These are phyloP conservation scores for Phytophthora boehmeriae DNA, from an alignment of 352 stramenopile species.

Conservation along the genomic window DNA sequence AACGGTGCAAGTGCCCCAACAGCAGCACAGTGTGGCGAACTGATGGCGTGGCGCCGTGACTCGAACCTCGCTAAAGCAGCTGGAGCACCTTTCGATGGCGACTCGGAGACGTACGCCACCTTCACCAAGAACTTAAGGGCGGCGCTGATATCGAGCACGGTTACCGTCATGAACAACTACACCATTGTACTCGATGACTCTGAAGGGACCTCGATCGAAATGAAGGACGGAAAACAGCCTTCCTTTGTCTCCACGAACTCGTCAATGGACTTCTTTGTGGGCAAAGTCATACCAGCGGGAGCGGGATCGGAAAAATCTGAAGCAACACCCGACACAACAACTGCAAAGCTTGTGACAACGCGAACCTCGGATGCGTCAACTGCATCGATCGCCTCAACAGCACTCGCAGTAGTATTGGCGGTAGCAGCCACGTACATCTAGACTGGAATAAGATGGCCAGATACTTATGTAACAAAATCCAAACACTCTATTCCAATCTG, in stretches of 20 bases:
- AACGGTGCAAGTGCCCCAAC: conserved; percentile 35
- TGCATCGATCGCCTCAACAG: neutral
- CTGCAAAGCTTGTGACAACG: conserved; percentile 22
- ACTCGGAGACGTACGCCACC: conserved; percentile 47
- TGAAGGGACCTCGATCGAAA: conserved; percentile 30
- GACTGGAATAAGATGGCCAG: conserved; percentile 5
- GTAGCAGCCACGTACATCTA: conserved; percentile 17
- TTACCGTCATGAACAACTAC: conserved; percentile 49
- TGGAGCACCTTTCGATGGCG: conserved; percentile 51
- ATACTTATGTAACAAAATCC: conserved; percentile 34
- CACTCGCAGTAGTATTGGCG: conserved; percentile 11
- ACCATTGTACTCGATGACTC: conserved; percentile 40
- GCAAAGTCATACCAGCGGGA: conserved; percentile 25
- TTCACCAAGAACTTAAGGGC: conserved; percentile 55
- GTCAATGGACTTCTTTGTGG: conserved; percentile 37
- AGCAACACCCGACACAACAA: conserved; percentile 8
- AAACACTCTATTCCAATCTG: conserved; percentile 36
- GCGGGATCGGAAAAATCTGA: conserved; percentile 19
- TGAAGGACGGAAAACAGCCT: conserved; percentile 32
- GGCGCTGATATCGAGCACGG: conserved; percentile 39
- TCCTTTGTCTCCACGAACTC: conserved; percentile 41
- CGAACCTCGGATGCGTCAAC: conserved; percentile 17
- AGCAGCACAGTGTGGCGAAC: conserved; percentile 42
- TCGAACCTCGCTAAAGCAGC: conserved; percentile 56
- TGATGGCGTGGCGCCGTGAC: conserved; percentile 61